Conservation (phyloP, 2,329 filamentous ascomycete species). For the Colletotrichum sansevieriae region DNA sequence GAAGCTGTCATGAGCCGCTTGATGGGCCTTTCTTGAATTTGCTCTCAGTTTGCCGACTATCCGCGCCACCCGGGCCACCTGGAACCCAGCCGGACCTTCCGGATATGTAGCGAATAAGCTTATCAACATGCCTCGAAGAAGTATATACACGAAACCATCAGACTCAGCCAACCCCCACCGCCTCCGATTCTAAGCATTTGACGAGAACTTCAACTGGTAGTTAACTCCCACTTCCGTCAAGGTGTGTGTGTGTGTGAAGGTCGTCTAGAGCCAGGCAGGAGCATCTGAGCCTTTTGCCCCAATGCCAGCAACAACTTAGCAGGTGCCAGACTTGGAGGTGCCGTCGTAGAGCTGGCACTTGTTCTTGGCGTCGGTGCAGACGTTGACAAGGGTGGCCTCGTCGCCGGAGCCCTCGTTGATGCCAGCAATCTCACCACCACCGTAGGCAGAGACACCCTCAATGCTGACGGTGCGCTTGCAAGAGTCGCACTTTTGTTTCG, state of each 20-base stretch:
- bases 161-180: not conserved
- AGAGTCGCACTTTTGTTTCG: constrained; percentile 20
- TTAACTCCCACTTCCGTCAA: constrained; percentile 3
- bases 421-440: constrained; percentile 56
- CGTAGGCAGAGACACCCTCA: constrained; percentile 53
- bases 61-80: not conserved
- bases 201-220: too few species aligned
- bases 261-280: not conserved
- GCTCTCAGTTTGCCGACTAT: not conserved
- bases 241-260: not conserved
- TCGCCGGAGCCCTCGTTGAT: constrained; percentile 58
- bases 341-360: constrained; percentile 46
- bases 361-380: constrained; percentile 46
- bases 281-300: not conserved
- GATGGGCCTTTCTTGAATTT: too few species aligned
- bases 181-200: not conserved
- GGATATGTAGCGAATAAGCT: not conserved
- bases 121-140: constrained; percentile 14
- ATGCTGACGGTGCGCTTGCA: constrained; percentile 60
- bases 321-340: constrained; percentile 44
- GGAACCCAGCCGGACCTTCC: not conserved
- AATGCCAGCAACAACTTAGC: constrained; percentile 7
- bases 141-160: constrained; percentile 28
- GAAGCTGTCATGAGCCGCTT: too few species aligned
- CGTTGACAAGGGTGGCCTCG: constrained; percentile 46